Conservation (phyloP, 768 basidiomycete species). For the Suillus occidentalis region DNA sequence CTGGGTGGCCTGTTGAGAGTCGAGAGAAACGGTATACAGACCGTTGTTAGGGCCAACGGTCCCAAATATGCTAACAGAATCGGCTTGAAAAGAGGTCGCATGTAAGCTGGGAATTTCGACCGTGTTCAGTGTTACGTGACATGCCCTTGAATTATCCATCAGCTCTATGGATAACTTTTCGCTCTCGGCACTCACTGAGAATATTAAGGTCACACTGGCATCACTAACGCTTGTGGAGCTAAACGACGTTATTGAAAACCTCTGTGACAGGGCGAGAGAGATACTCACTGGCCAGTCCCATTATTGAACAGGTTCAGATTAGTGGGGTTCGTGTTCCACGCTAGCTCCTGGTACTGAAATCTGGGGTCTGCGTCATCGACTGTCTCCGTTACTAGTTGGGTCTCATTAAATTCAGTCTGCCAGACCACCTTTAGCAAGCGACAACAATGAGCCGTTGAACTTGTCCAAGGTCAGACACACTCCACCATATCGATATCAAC, state of each 20-base stretch:
- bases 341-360: conserved; percentile 36
- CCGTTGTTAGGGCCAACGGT: conserved; percentile 37
- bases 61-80: conserved; percentile 47
- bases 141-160: conserved; percentile 24
- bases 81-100: conserved; percentile 29
- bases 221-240: conserved; percentile 36
- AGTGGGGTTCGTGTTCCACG: conserved; percentile 36
- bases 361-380: conserved; percentile 37
- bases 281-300: conserved; percentile 41
- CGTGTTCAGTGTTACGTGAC: not conserved
- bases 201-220: conserved; percentile 38
- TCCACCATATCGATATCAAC: conserved; percentile 51
- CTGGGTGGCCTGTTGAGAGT: conserved; percentile 21
- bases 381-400: conserved; percentile 19
- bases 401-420: conserved; percentile 24
- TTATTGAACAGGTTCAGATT: conserved; percentile 40
- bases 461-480: not conserved
- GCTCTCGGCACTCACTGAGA: conserved; percentile 33
- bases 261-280: not conserved
- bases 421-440: conserved; percentile 22
- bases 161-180: not conserved
- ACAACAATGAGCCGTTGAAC: not conserved
- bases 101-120: not conserved
- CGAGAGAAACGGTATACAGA: conserved; percentile 37
- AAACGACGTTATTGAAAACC: not conserved